These are phyloP conservation scores for Hibiscus trionum DNA, from an alignment of 345 rosid genomes.

Conservation along the genomic window DNA sequence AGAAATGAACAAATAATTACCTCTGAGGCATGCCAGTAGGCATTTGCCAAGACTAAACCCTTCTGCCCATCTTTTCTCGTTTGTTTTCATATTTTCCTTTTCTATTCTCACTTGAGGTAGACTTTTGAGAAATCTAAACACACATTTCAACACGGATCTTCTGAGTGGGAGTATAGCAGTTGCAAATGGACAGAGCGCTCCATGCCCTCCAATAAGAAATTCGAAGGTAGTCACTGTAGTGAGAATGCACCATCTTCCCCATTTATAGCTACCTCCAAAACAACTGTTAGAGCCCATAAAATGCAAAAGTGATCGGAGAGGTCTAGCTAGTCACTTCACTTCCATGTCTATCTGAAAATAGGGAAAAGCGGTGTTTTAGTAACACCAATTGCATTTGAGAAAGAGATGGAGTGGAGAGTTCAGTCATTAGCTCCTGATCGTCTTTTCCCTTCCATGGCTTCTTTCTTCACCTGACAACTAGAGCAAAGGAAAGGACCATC, in stretches of 20 bases:
- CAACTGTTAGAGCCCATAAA: constrained; percentile 23
- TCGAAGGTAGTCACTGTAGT: constrained; percentile 17
- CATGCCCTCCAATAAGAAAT: constrained; percentile 7
- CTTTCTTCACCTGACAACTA: constrained; percentile 96
- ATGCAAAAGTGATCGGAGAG: constrained; percentile 12
- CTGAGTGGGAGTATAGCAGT: constrained; percentile 14
- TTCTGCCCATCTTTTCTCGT: constrained; percentile 10
- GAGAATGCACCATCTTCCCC: constrained; percentile 28
- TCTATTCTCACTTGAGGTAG: constrained; percentile 9
- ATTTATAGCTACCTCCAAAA: constrained; percentile 27
- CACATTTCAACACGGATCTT: constrained; percentile 18
- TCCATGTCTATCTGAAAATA: constrained; percentile 62
- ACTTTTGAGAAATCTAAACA: constrained; percentile 16
- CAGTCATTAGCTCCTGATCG: constrained; percentile 42
- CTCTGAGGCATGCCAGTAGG: constrained; percentile 19
- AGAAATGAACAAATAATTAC: constrained; percentile 15
- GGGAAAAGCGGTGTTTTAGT: constrained; percentile 9
- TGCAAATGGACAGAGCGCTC: constrained; percentile 24
- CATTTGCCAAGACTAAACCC: constrained; percentile 18
- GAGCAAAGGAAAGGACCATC: constrained; percentile 98
- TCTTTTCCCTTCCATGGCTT: constrained; percentile 97
- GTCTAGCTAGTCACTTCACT: constrained; percentile 73
- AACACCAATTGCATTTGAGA: not conserved
- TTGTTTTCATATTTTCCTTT: not conserved
- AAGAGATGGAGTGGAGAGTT: not conserved